A percentile compares a stretch with the other conserved stretches of the same genome.
These are phyloP conservation scores for Phaeosphaeriaceae sp. DNA, from an alignment of 2,329 filamentous ascomycete species.

Conservation along the genomic window DNA sequence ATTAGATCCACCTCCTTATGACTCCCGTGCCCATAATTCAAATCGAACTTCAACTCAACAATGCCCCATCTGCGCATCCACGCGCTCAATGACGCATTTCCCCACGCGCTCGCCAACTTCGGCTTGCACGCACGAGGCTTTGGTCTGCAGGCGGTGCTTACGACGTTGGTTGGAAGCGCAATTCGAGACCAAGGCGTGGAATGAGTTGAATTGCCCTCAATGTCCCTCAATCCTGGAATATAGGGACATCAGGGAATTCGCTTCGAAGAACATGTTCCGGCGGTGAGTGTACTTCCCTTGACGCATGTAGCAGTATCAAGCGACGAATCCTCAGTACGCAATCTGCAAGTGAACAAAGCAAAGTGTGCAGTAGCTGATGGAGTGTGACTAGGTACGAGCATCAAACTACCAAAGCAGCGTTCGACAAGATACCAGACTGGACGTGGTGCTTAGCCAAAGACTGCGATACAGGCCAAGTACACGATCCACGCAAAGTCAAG, in stretches of 20 bases:
- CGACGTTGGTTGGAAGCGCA: constrained; percentile 49
- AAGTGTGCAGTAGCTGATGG: neutral
- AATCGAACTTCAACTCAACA: neutral
- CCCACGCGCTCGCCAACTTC: neutral
- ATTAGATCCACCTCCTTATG: neutral
- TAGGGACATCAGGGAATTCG: constrained; percentile 55
- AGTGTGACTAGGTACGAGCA: constrained; percentile 46
- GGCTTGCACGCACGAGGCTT: neutral
- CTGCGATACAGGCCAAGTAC: constrained; percentile 62
- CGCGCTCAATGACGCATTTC: neutral
- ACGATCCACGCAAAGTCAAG: constrained; percentile 51
- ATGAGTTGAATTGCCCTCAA: constrained; percentile 58
- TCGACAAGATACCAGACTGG: constrained; percentile 57
- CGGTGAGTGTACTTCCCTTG: constrained; percentile 36
- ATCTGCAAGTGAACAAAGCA: neutral
- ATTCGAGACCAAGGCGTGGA: constrained; percentile 50
- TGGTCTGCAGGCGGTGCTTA: constrained; percentile 46
- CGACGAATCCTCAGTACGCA: too few species aligned
- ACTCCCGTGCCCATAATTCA: neutral
- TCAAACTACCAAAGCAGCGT: constrained; percentile 52
- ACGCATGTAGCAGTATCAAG: neutral
- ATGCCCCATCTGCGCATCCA: neutral
- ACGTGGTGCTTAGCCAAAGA: constrained; percentile 59
- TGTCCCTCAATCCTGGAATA: constrained; percentile 56
- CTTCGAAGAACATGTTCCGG: constrained; percentile 53